Conservation (phyloP, 164 flowering plant species). For the Umbellularia californica region DNA sequence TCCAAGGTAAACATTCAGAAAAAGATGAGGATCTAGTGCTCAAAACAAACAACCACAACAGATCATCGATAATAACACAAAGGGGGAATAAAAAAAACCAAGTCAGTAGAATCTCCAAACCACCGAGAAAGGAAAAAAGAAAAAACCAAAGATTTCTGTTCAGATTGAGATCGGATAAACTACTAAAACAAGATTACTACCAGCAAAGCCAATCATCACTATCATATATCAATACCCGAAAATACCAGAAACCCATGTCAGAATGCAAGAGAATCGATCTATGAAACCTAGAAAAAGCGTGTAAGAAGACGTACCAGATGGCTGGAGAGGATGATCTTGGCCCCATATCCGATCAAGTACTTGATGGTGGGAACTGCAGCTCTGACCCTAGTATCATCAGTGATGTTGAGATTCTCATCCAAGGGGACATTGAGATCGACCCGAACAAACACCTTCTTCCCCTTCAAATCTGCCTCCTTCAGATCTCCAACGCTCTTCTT, state of each 20-base stretch:
- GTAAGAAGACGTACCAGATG: conserved; percentile 47
- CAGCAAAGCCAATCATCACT: not conserved
- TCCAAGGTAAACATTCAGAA: conserved; percentile 42
- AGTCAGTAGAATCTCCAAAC: not conserved
- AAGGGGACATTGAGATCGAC: conserved; percentile 78
- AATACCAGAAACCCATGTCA: not conserved
- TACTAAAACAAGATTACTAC: too few relatives aligned
- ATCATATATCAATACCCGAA: not conserved
- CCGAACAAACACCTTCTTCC: conserved; percentile 74
- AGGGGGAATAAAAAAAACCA: not conserved
- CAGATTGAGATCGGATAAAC: not conserved
- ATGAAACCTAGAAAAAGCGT: not conserved
- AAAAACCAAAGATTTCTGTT: not conserved
- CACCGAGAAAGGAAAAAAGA: not conserved
- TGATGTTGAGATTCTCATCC: conserved; percentile 63
- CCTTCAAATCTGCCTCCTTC: conserved; percentile 56
- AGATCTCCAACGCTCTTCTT: conserved; percentile 83
- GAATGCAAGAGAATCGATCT: not conserved
- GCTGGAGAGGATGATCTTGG: conserved; percentile 75
- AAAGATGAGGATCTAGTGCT: not conserved
- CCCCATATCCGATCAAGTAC: conserved; percentile 60
- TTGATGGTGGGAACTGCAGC: conserved; percentile 81
- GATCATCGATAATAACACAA: not conserved
- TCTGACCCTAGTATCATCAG: conserved; percentile 70
- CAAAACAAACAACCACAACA: not conserved